Conservation (phyloP, 139 green algal species). For the Ettlia oleoabundans region DNA sequence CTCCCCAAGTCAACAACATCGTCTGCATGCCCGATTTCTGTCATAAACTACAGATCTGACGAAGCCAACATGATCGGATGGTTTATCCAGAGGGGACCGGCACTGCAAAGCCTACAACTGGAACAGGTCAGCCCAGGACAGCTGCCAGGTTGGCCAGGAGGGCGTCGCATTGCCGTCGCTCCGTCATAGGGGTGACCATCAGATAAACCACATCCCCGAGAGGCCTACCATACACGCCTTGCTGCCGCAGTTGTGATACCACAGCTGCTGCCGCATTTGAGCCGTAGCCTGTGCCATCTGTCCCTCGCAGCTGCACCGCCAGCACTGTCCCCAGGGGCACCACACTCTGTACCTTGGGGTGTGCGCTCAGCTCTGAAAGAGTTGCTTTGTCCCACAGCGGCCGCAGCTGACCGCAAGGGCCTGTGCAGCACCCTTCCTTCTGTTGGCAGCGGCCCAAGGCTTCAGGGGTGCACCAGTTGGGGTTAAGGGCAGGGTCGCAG, state of each 20-base stretch:
- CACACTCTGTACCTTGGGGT: constrained; percentile 64
- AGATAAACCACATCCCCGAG: constrained; percentile 94
- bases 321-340: constrained; percentile 85
- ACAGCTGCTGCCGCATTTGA: constrained; percentile 59
- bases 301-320: constrained; percentile 76
- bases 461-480: constrained; percentile 67
- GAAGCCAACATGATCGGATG: no score
- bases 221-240: constrained; percentile 83
- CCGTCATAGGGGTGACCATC: constrained; percentile 86
- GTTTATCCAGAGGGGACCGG: no score
- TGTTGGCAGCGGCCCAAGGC: background rate
- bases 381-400: constrained; percentile 73
- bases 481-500: constrained; percentile 70
- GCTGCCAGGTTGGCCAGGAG: constrained; percentile 57
- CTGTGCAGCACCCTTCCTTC: background rate
- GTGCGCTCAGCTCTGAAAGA: constrained; percentile 63
- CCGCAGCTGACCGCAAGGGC: constrained; percentile 62
- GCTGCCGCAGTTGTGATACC: constrained; percentile 43
- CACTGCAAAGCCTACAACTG: no score
- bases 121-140: constrained; percentile 35
- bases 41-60: no score
- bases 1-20: no score
- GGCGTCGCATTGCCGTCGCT: constrained; percentile 43
- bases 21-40: no score
- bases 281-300: constrained; percentile 51